A percentile compares a stretch with the other conserved stretches of the same genome.
Conservation (phyloP, 305 asterid species). For the Ajuga reptans region DNA sequence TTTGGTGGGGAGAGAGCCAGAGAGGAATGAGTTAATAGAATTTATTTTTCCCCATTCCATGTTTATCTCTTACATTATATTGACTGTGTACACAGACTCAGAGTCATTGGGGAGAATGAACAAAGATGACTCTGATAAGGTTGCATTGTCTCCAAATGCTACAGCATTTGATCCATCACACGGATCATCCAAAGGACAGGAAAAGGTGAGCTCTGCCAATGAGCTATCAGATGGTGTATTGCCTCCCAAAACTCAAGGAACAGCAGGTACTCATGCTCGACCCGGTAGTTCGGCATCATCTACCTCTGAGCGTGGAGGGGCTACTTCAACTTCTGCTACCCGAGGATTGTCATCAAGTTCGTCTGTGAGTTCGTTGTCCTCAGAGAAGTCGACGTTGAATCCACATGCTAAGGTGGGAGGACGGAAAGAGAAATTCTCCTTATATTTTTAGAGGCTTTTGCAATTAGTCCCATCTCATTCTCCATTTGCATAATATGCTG, state of each 20-base stretch:
- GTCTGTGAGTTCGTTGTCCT: conserved; percentile 70
- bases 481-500: conserved; percentile 3
- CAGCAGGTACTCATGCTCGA: conserved; percentile 34
- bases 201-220: conserved; percentile 39
- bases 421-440: background rate
- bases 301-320: conserved; percentile 61
- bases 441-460: background rate
- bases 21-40: background rate
- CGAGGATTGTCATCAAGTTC: conserved; percentile 78
- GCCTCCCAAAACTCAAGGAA: conserved; percentile 44
- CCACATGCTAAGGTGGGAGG: conserved; percentile 81
- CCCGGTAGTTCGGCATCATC: conserved; percentile 65
- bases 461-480: background rate
- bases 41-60: background rate
- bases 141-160: conserved; percentile 52
- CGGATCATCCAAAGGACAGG: conserved; percentile 45
- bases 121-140: conserved; percentile 42
- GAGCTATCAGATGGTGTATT: conserved; percentile 34
- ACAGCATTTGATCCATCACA: conserved; percentile 46
- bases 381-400: conserved; percentile 78
- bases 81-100: conserved; percentile 32
- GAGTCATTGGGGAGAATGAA: conserved; percentile 29
- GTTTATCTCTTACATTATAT: conserved; percentile 3
- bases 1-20: background rate
- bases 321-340: conserved; percentile 55